Evolutionary conservation across 1,284 basidiomycete genomes (phyloP), one percentile per base, ranked within the genome.

Genomic region (Tilletia setariae): DNA sequence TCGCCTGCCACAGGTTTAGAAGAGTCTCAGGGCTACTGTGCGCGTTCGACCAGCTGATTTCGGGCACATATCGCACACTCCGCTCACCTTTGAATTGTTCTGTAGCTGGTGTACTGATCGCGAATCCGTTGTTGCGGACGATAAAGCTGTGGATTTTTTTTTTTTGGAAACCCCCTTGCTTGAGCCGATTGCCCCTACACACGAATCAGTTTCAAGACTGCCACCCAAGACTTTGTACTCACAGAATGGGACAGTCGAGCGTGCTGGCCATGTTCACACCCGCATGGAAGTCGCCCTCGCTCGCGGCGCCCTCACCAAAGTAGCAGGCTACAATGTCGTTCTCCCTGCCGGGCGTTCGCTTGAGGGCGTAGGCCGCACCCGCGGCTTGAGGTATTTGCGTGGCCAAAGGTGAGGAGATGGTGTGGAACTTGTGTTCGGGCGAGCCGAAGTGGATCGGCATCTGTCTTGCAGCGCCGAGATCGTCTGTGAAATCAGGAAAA

Each of bases 341-440:
- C 51, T 77, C 70, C 49, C 93, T 87, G 46, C 84, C 85, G 0
- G 91, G 90, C 70, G 90, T 90, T 2, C 92, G 88, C 79, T 91
- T 91, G 66, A 97, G 86, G 1, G 93, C 92, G 80, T 91, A 96
- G 0, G 88, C 94, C 3, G 95, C 92, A 4, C 94, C 94, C 0
- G 94, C 93, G 7, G 93, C 94, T 84, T 96, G 93, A 0, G 94
- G 94, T 72, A 97, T 93, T 84, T 97, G 94, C 0, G 94, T 97
- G 1, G 91, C 92, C n/a, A 97, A 86, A 0, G 94, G 91, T 11
- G 91, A 93, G 2, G 93, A 95, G 72, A 97, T 94, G 35, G 91
- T 93, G 83, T 94, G 92, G 82, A 95, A 95, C 81, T 95, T 93
- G 72, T 91, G 88, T 68, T 89, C 84, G 1, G 87, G 86, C 3